phyloP scores from a whole-genome alignment of 169 alveolate genomes.

The Plasmodium adleri region DNA sequence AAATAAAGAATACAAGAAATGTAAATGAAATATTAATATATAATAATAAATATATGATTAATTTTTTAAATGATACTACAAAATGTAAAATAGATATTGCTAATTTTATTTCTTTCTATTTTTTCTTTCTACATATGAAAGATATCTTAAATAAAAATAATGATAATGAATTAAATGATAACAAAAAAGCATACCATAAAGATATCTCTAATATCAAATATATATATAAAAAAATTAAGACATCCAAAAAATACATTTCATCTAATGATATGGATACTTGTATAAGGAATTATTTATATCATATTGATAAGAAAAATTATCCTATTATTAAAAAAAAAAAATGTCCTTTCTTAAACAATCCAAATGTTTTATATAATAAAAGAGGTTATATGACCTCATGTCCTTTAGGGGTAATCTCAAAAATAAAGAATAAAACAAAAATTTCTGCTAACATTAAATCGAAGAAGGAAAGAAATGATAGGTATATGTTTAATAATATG shows the following conservation, averaged over 20 bases:
- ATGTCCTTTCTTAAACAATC: too few species aligned
- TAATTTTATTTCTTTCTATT: constrained; percentile 67
- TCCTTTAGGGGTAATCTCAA: background rate
- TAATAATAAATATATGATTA: constrained; percentile 38
- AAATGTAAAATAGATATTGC: constrained; percentile 57
- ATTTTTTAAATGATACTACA: constrained; percentile 18
- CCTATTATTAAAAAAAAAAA: constrained; percentile 10
- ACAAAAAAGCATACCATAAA: background rate
- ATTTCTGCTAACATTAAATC: background rate
- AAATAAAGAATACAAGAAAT: constrained; percentile 2
- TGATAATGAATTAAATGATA: background rate
- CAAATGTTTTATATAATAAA: too few species aligned
- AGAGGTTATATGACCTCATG: too few species aligned
- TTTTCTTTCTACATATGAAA: constrained; percentile 26
- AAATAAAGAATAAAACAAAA: background rate
- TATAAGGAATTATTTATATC: constrained; percentile 53
- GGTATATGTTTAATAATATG: background rate
- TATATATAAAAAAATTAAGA: constrained; percentile 20
- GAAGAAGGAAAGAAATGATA: background rate
- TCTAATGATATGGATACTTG: constrained; percentile 20
- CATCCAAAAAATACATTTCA: constrained; percentile 39
- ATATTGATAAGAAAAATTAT: constrained; percentile 26
- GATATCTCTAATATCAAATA: constrained; percentile 2
- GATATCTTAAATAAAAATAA: background rate
- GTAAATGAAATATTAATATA: constrained; percentile 13